Evolutionary conservation across 805 yeast species (phyloP), one percentile per base, ranked within the genome.

Genomic region (Brettanomyces anomalus): DNA sequence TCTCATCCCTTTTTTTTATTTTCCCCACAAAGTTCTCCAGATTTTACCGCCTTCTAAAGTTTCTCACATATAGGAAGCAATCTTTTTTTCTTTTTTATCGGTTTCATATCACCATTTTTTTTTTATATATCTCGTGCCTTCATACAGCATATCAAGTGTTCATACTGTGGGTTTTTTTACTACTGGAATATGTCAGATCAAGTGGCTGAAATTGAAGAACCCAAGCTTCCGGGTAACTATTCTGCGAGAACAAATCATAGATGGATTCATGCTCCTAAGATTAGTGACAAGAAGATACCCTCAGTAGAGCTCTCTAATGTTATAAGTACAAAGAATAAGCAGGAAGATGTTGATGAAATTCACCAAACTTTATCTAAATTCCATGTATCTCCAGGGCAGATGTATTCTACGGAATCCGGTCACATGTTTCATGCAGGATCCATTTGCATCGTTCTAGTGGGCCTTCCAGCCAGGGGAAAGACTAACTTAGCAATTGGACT

Each of bases 381-480:
- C 48, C 81, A 81, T 54, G 76, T 85, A 15, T 81, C 93, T 2
- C 96, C 97, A 1, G 97, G 95, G 0, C 98, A 90, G 63, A 67
- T 89, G 37, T 90, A 90, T 60, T 81, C 94, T 11, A 90, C 97
- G 0, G 96, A 87, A 45, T 78, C 89, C 0, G 98, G 98, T 0
- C 75, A 87, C 49, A 70, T 93, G 53, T 93, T 86, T 66, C 97
- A 93, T 56, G 97, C 98, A 4, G 98, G 98, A 3, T 85, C 86
- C 54, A 79, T 93, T 36, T 78, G 95, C 53, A 82, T 93, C 42
- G 86, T 84, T 4, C 71, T 93, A 51, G 90, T 85, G 4, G 98
- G 98, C 0, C 70, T 89, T 46, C 97, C 98, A 2, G 97, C 96
- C 1, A 73, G 97, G 39, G 97, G 97, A 2, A 93, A 93, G 60